A percentile compares a stretch with the other conserved stretches of the same genome.
phyloP scores from a whole-genome alignment of 164 flowering plant species.

The Liriodendron chinense region DNA sequence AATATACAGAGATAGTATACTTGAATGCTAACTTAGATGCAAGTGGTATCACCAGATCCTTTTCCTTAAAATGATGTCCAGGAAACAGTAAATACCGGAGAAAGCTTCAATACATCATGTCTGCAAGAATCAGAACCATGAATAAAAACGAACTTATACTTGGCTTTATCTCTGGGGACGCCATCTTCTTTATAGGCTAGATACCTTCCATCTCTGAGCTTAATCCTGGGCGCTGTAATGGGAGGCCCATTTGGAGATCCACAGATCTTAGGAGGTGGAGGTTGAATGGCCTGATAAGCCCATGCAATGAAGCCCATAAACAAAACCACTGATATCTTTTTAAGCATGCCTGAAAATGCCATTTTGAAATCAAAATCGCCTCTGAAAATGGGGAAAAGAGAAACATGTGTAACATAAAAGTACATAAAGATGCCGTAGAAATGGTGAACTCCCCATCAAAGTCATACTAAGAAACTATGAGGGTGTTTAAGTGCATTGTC shows the following conservation, averaged over 20 bases:
- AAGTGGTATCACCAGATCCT: neutral
- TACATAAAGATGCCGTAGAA: neutral
- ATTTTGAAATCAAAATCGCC: neutral
- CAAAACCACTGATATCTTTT: constrained; percentile 25
- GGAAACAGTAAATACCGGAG: constrained; percentile 12
- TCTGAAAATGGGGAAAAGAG: constrained; percentile 19
- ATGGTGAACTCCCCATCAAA: neutral
- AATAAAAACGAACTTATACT: constrained; percentile 46
- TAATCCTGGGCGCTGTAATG: constrained; percentile 61
- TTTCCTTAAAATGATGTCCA: neutral
- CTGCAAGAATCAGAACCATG: constrained; percentile 46
- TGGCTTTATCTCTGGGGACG: constrained; percentile 53
- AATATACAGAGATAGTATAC: neutral
- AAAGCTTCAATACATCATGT: constrained; percentile 5
- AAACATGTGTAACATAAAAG: constrained; percentile 24
- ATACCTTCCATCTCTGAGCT: constrained; percentile 73
- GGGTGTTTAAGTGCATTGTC: neutral
- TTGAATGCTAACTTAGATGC: neutral
- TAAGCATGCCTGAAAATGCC: constrained; percentile 35
- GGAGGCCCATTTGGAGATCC: constrained; percentile 65
- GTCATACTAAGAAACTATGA: neutral
- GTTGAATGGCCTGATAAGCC: constrained; percentile 54
- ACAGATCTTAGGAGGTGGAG: constrained; percentile 55
- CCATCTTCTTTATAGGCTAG: constrained; percentile 77
- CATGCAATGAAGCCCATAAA: constrained; percentile 44